Conservation (phyloP, 495 filamentous ascomycete species). For the Neurospora tetraspora region DNA sequence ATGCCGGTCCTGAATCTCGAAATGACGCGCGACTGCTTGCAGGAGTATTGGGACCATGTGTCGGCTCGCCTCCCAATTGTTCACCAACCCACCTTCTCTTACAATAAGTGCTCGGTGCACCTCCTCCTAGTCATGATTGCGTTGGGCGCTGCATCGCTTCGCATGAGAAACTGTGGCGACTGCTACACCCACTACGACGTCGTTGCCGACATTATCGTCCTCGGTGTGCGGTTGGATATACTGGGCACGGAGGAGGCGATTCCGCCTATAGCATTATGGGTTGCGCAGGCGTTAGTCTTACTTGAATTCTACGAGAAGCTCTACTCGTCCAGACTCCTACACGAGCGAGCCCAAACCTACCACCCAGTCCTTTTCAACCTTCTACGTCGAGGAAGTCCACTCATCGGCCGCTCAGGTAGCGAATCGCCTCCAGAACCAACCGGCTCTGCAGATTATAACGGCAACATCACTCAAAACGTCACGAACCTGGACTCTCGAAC, state of each 20-base stretch:
- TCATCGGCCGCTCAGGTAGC: constrained; percentile 78
- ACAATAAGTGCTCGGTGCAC: constrained; percentile 67
- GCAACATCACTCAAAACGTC: neutral
- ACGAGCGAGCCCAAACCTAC: constrained; percentile 93
- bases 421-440: constrained; percentile 72
- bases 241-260: constrained; percentile 78
- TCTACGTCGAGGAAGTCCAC: constrained; percentile 83
- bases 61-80: constrained; percentile 89
- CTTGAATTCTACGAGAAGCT: constrained; percentile 95
- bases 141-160: constrained; percentile 81
- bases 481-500: constrained; percentile 59
- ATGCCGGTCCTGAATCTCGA: constrained; percentile 66
- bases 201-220: constrained; percentile 73
- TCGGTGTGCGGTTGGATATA: constrained; percentile 77
- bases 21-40: constrained; percentile 88
- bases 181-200: constrained; percentile 61
- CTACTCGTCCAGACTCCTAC: constrained; percentile 77
- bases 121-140: constrained; percentile 82
- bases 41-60: constrained; percentile 88
- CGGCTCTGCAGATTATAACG: constrained; percentile 9
- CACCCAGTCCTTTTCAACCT: constrained; percentile 90
- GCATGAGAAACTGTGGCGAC: constrained; percentile 59
- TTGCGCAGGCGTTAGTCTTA: constrained; percentile 82
- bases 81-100: constrained; percentile 84
- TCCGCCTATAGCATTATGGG: constrained; percentile 87